Percentiles rank a stretch among this genome's conserved stretches.
Evolutionary conservation across 2,329 filamentous ascomycete species (phyloP).

Genomic region (Penicillium polonicum): DNA sequence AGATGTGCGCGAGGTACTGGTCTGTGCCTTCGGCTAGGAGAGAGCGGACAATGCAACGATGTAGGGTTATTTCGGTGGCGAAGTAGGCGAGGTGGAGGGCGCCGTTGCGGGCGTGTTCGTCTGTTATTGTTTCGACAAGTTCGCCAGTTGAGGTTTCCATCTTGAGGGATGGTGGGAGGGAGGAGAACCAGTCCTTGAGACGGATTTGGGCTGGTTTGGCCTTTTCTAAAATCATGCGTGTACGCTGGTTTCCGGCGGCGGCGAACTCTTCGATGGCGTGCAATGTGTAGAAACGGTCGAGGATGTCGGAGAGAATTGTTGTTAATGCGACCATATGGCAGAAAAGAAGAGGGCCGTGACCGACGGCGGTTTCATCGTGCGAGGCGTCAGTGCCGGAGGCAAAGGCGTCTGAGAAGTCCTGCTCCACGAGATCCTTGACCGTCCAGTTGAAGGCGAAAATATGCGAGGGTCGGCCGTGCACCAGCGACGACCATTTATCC

Average conservation of each 20-base stretch:
- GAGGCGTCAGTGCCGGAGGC: conserved; percentile 31
- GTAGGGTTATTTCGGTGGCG: conserved; percentile 88
- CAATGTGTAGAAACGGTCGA: conserved; percentile 54
- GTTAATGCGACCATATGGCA: conserved; percentile 54
- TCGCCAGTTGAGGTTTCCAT: conserved; percentile 49
- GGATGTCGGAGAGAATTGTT: conserved; percentile 52
- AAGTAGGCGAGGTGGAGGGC: conserved; percentile 92
- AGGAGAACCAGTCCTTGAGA: conserved; percentile 54
- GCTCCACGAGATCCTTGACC: conserved; percentile 52
- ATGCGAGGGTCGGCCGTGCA: conserved; percentile 82
- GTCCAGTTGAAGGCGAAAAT: conserved; percentile 72
- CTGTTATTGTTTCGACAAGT: conserved; percentile 43
- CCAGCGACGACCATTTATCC: conserved; percentile 85
- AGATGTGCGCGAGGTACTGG: conserved; percentile 84
- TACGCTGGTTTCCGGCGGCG: conserved; percentile 44
- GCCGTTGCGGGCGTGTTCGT: conserved; percentile 51
- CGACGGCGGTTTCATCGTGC: conserved; percentile 36
- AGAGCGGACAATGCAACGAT: conserved; percentile 85
- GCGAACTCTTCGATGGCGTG: conserved; percentile 48
- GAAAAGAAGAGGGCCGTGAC: conserved; percentile 48
- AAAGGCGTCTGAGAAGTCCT: conserved; percentile 44
- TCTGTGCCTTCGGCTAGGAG: conserved; percentile 62
- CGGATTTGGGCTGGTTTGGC: conserved; percentile 56
- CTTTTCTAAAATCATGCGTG: conserved; percentile 51
- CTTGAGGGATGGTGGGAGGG: conserved; percentile 49